These are phyloP conservation scores for Beauveria caledonica DNA, from an alignment of 2,329 filamentous ascomycete genomes.

Conservation along the genomic window DNA sequence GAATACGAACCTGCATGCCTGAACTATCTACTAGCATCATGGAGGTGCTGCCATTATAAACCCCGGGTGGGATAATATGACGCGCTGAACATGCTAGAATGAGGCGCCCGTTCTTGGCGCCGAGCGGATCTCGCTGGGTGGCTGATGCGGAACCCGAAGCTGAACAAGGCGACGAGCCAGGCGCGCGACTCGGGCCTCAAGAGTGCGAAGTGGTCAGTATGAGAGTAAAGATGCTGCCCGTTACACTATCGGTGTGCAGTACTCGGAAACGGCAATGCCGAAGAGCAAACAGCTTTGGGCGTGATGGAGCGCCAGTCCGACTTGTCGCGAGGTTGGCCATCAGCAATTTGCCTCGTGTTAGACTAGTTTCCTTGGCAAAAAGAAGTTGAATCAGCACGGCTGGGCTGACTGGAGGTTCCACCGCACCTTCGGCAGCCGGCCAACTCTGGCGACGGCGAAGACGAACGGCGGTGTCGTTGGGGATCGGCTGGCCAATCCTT, in stretches of 20 bases:
- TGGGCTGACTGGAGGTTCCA: background rate
- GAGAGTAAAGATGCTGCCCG: background rate
- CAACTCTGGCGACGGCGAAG: background rate
- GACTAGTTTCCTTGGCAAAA: background rate
- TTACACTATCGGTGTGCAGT: background rate
- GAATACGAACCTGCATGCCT: background rate
- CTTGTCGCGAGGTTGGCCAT: no score
- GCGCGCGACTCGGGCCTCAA: no score
- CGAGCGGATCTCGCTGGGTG: background rate
- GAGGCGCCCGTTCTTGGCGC: background rate
- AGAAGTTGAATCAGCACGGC: background rate
- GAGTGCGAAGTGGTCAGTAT: no score
- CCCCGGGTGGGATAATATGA: background rate
- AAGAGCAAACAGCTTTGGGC: background rate
- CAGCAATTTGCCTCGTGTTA: background rate
- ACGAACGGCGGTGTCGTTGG: background rate
- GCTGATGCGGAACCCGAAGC: background rate
- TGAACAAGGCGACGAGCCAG: background rate
- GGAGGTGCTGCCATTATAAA: background rate
- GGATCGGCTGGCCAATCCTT: no score
- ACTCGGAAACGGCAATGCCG: background rate
- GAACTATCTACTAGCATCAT: no score
- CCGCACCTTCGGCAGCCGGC: background rate
- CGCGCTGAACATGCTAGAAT: background rate
- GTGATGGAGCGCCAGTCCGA: background rate